Evolutionary conservation across 306 rosid genomes (phyloP), one percentile per base, ranked within the genome.

Genomic region (Cucumis hystrix): DNA sequence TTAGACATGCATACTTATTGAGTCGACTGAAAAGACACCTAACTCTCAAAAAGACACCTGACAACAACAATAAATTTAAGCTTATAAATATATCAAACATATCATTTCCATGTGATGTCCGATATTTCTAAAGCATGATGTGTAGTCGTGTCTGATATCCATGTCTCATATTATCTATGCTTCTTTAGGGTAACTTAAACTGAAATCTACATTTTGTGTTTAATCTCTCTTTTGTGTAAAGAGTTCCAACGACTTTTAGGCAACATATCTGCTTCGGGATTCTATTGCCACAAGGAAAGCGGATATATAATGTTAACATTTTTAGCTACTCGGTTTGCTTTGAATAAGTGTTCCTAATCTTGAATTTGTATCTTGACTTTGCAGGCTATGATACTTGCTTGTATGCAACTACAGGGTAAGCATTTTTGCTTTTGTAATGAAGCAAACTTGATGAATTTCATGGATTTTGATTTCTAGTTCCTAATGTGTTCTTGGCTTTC

Each of bases 331-430:
- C 37, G 4, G 35, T 43, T 4, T 4, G 56, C 10, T 43, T 68
- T 1, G 8, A 70, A 23, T 9, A 70, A 70, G 59, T 8, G 13
- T 62, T 64, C 8, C 52, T 78, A 57, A 87, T 63, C 66, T 25
- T 20, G 16, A 47, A 21, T 81, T 62, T 62, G 58, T 28, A 4
- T 47, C 76, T 85, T 60, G 45, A 54, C 64, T 16, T 4, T 85
- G 92, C 93, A 91, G 98, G 96, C 80, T 93, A 91, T 80, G 98
- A 93, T 80, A 89, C 51, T 17, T 93, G 98, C 92, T 61, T 91
- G 85, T 93, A 93, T 79, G 78, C 86, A 90, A 88, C 87, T 39
- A 82, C 84, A 9, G 93, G 98, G 98, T 89, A 85, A 91, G 92
- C 16, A 0, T 33, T 23, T n/a, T 45, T 68, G 0, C 78, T 83